Base-by-base conservation (phyloP, 2,329 filamentous ascomycete species). In the Verticillium nonalfalfae region DNA sequence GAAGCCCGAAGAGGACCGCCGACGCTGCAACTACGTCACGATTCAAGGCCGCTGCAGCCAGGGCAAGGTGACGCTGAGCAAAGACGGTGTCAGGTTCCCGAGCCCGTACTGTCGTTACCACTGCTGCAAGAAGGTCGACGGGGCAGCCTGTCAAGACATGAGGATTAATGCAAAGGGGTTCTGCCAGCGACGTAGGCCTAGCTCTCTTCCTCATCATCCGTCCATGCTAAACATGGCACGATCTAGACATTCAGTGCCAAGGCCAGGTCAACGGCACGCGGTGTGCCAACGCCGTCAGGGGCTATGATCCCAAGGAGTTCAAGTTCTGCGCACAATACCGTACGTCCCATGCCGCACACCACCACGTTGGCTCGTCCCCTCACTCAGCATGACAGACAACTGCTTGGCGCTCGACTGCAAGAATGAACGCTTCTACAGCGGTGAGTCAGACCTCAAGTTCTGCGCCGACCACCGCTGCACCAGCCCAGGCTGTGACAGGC, bases 401-500 rank as follows among this genome's bases (percentile, higher is more conserved):
- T 74, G 71, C 55, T 60, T 56, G 7, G 55, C 64, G n/a, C 62
- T 59, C 9, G 65, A 61, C 31, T 74, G 72, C 54, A 63, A 64
- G 15, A 68, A 65, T 61, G 57, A 66, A 61, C 66, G 58, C 63
- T 65, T 31, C 60, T 63, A 56, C 61, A 66, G 35, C 60, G 40
- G 40, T 4, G 62, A 65, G 15, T 60, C 66, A 38, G 65, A 69
- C 57, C 59, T 69, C 1, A 60, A 59, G n/a, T 69, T 68, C 62
- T 74, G 72, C 58, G 45, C 61, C 11, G 64, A 68, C 33, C 72
- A 74, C 61, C 65, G 70, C 57, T 74, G 72, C 61, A 62, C 64
- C 15, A 58, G 65, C 26, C 58, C 60, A 1, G 62, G 61, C 7
- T 74, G 72, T 62, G 57, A 65, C 0, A 65, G 63, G 50, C 36